Evolutionary conservation across 768 basidiomycete genomes (phyloP).

Genomic region (Leccinum arenicola): DNA sequence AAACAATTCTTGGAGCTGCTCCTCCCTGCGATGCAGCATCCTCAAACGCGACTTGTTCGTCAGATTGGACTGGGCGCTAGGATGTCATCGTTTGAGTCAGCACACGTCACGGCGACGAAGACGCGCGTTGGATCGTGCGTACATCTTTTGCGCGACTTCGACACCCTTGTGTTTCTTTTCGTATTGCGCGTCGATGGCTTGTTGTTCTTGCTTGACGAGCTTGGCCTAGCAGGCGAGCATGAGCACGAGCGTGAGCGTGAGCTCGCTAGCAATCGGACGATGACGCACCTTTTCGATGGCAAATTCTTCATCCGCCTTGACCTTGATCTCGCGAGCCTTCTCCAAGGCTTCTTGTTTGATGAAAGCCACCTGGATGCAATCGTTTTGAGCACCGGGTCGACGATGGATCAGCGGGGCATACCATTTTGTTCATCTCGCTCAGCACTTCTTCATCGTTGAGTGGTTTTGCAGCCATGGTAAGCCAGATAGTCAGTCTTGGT

Average conservation of each 20-base stretch:
- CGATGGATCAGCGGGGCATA: conserved; percentile 32
- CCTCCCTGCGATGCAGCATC: conserved; percentile 87
- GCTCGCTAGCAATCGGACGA: neutral
- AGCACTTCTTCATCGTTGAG: conserved; percentile 95
- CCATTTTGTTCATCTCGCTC: conserved; percentile 99
- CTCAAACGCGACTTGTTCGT: conserved; percentile 95
- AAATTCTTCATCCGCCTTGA: conserved; percentile 99
- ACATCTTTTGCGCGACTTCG: conserved; percentile 97
- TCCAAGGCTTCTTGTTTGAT: conserved; percentile 98
- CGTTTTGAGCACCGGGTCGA: conserved; percentile 3
- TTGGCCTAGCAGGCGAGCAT: conserved; percentile 62
- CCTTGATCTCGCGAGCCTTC: conserved; percentile 94
- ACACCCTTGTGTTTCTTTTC: conserved; percentile 96
- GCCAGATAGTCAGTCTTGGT: neutral
- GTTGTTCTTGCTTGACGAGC: conserved; percentile 94
- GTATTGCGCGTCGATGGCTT: conserved; percentile 89
- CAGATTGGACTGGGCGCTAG: conserved; percentile 89
- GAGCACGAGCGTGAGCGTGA: neutral
- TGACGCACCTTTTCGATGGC: conserved; percentile 87
- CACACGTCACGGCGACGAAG: neutral
- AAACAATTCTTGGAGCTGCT: conserved; percentile 89
- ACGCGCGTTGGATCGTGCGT: conserved; percentile 24
- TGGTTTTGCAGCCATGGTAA: conserved; percentile 68
- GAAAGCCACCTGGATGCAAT: conserved; percentile 74
- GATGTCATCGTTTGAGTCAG: conserved; percentile 3